These are phyloP conservation scores for Sergeia podlipaevii DNA, from an alignment of 208 protist genomes.

Conservation along the genomic window DNA sequence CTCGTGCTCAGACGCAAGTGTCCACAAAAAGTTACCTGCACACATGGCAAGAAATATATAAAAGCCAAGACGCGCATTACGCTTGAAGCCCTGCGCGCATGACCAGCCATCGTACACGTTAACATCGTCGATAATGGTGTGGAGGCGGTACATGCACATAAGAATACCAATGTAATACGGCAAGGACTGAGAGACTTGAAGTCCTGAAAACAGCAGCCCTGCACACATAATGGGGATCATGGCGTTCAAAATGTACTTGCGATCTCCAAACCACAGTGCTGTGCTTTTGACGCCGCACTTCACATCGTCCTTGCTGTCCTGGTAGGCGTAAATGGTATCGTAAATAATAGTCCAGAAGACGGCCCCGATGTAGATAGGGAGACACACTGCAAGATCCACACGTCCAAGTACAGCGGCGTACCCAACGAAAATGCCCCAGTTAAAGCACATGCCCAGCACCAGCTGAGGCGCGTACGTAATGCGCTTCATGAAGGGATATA, in stretches of 20 bases:
- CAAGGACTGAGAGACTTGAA: conserved; percentile 64
- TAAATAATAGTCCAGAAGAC: conserved; percentile 81
- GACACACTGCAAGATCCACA: conserved; percentile 59
- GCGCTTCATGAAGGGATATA: conserved; percentile 86
- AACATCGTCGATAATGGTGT: conserved; percentile 76
- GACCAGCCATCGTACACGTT: conserved; percentile 88
- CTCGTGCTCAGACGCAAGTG: conserved; percentile 69
- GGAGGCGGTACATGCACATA: conserved; percentile 56
- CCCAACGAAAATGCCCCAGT: conserved; percentile 86
- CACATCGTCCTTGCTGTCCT: conserved; percentile 70
- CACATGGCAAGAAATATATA: conserved; percentile 71
- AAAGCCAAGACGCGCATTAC: conserved; percentile 64
- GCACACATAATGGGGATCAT: conserved; percentile 50
- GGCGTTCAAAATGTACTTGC: conserved; percentile 66
- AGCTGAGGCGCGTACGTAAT: conserved; percentile 77
- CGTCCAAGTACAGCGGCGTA: conserved; percentile 80
- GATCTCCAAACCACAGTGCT: conserved; percentile 76
- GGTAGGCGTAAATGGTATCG: conserved; percentile 85
- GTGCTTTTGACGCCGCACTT: conserved; percentile 82
- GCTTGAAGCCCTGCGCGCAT: conserved; percentile 54
- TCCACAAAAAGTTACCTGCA: conserved; percentile 75
- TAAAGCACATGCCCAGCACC: conserved; percentile 73
- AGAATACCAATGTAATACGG: conserved; percentile 67
- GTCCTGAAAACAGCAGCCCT: conserved; percentile 51
- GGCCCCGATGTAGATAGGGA: conserved; percentile 67